Base-by-base conservation (phyloP, 208 protist species). In the Leishmania gerbilli region DNA sequence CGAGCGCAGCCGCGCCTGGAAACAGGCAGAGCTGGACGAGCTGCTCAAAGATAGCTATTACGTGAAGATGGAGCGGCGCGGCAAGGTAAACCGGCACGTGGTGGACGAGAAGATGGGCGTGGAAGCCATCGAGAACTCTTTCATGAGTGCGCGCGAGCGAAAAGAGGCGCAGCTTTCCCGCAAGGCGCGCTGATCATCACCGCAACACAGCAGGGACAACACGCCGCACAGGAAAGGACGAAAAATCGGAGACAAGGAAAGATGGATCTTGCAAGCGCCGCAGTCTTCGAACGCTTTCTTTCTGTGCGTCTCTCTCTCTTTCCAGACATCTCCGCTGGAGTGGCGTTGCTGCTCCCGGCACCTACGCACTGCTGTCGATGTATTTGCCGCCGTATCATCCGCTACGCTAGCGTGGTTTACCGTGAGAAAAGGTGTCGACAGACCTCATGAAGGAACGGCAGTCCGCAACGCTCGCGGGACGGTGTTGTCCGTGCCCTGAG, bases 1-100 rank as follows among this genome's bases (percentile, higher is more conserved):
- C 0, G 93, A 96, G 79, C 93, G 95, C 19, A 95, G 93, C 80
- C 87, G 88, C 4, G 92, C 92, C 74, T 96, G 93, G 93, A 87
- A 89, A 80, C 91, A 97, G 88, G 90, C 92, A 27, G 95, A 98
- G 88, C 77, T 98, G 37, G 92, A 96, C 77, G 95, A 98, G 82
- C 78, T 98, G 71, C 71, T 98, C 47, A 96, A 96, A 84, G 95
- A 98, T 77, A 95, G 91, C 81, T 98, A 98, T 84, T 97, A 96
- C 85, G 92, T 98, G 37, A 98, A 96, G 89, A 95, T 97, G 90
- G 95, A 98, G 87, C 76, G 87, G 17, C 90, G 82, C 17, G 95
- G 95, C 0, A 89, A 88, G 62, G 74, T 98, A 17, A 91, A 84
- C 55, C 64, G 80, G 15, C 85, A 89, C 51, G 88, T 86, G 15